Base-by-base conservation (phyloP, 2,329 filamentous ascomycete species). In the Diaporthe citriasiana region DNA sequence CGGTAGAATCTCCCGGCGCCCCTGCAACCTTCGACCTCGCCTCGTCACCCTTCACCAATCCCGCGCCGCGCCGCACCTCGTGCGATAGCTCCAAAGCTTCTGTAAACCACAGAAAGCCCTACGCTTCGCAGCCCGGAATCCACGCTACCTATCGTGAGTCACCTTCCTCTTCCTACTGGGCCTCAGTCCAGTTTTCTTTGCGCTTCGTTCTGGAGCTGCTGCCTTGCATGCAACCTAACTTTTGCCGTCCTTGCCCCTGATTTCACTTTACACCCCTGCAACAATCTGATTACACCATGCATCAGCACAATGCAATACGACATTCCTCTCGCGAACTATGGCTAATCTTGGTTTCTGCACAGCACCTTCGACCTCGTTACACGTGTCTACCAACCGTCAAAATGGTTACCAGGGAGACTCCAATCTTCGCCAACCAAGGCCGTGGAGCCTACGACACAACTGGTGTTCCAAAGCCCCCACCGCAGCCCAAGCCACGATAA, bases 371-470 rank as follows among this genome's bases (percentile, higher is more conserved):
- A 59, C 63, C 53, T 38, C 69, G 22, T 70, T 70, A 60, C 68
- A 59, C 73, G 71, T 45, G 71, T 45, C 74, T n/a, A 53, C 33
- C 47, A 69, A 75, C 35, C 60, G 63, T 74, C 80, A 81, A 70
- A 77, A 83, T 83, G 82, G 79, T 82, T 72, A 76, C 77, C 77
- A 78, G 77, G 77, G 77, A 78, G 75, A 80, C 80, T 74, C 78
- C 80, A 76, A 71, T 74, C 53, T 75, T 77, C 60, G 74, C 78
- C 78, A 82, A 83, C 79, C 79, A 82, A 72, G 82, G 81, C 78
- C 79, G 82, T 17, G 82, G 81, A 38, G 82, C 82, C 75, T 83
- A 83, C 72, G 82, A 83, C 76, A 83, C 82, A 73, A 83, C 82
- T 38, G 82, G 82, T 38, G 81, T 83, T 13, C 81, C 81, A 45